These are phyloP conservation scores for Agrocybe praecox DNA, from an alignment of 768 basidiomycete genomes.

Conservation along the genomic window DNA sequence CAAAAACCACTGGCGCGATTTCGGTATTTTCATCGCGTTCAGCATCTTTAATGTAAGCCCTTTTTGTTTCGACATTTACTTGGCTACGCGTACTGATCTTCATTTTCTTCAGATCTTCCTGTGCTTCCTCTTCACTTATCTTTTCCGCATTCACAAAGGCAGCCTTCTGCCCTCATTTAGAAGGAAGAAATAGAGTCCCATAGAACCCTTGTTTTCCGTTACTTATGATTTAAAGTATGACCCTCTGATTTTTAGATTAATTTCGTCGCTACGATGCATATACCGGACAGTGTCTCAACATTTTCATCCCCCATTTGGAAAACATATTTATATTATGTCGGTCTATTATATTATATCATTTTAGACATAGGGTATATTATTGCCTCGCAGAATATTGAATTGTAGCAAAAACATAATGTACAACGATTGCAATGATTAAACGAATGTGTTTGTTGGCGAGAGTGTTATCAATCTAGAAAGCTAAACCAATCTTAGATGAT, in stretches of 20 bases:
- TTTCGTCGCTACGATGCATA: no score
- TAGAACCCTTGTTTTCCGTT: no score
- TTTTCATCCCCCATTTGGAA: no score
- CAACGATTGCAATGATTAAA: background rate
- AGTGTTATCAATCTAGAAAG: background rate
- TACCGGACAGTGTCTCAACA: no score
- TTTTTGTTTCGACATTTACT: background rate
- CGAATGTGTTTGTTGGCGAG: background rate
- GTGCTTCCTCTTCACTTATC: background rate
- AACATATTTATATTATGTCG: no score
- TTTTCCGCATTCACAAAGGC: background rate
- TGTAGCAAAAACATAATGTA: no score
- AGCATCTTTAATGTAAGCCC: background rate
- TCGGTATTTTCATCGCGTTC: conserved; percentile 48
- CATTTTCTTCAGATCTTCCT: background rate
- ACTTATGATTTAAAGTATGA: no score
- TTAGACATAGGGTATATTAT: no score
- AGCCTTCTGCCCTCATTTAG: background rate
- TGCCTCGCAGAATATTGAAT: no score
- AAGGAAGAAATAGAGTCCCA: background rate
- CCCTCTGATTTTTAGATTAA: no score
- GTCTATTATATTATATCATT: no score
- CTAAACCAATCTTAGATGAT: background rate
- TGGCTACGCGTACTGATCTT: background rate
- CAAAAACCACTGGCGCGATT: conserved; percentile 51